These are phyloP conservation scores for Tremellales sp. DNA, from an alignment of 1,284 basidiomycete genomes.

Conservation along the genomic window DNA sequence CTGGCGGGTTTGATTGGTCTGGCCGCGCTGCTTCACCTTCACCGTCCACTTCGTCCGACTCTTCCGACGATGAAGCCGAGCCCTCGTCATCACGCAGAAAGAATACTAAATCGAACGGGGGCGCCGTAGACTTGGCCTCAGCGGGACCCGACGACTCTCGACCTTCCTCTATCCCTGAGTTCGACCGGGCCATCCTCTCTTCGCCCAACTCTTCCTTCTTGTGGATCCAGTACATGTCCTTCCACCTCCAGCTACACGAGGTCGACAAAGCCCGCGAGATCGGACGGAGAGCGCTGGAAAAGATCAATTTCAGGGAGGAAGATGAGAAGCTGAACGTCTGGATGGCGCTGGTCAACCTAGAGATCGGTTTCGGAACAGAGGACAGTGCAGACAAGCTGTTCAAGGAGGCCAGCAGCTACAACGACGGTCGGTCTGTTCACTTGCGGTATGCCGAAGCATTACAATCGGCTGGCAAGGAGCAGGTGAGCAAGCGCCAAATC, in stretches of 20 bases:
- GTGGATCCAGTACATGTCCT: slow-evolving; percentile 99
- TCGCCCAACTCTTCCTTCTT: slow-evolving; percentile 96
- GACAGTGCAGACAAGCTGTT: slow-evolving; percentile 73
- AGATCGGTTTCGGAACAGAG: slow-evolving; percentile 87
- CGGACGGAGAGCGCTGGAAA: slow-evolving; percentile 75
- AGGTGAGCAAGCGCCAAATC: slow-evolving; percentile 55
- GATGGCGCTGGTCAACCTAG: slow-evolving; percentile 93
- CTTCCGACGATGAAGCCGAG: slow-evolving; percentile 18
- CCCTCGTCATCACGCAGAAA: slow-evolving; percentile 9
- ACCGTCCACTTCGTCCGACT: slow-evolving; percentile 15
- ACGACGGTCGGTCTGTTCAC: slow-evolving; percentile 88
- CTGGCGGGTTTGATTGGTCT: slow-evolving; percentile 55
- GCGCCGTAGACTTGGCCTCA: slow-evolving; percentile 67
- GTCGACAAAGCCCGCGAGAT: slow-evolving; percentile 89
- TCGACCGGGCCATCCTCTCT: slow-evolving; percentile 88
- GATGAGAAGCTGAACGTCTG: slow-evolving; percentile 95
- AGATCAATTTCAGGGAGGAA: slow-evolving; percentile 94
- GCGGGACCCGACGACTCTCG: slow-evolving; percentile 68
- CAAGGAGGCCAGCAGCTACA: slow-evolving; percentile 83
- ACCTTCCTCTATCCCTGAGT: slow-evolving; percentile 91
- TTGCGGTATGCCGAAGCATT: slow-evolving; percentile 79
- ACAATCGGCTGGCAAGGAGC: slow-evolving; percentile 72
- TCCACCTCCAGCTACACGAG: slow-evolving; percentile 92
- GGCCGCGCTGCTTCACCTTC: slow-evolving; percentile 29
- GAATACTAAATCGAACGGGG: slow-evolving; percentile 29